Conservation (phyloP, 73 alveolate genomes). For the Paramecium pentaurelia region DNA sequence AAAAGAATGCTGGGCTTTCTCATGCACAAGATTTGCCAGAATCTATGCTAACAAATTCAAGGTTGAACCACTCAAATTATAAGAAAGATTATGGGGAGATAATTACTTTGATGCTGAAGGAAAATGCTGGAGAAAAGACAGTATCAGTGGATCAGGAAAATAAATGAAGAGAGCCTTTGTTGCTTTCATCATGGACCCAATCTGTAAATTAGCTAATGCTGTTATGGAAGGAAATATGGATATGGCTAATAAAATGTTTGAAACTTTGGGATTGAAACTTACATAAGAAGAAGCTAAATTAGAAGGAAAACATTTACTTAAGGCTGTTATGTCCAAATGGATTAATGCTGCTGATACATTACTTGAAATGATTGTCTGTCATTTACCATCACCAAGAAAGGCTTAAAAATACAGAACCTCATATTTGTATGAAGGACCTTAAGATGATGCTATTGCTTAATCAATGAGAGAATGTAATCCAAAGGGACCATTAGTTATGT, state of each 20-base stretch:
- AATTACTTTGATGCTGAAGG: slow-evolving; percentile 95
- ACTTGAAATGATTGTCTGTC: slow-evolving; percentile 96
- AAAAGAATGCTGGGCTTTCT: slow-evolving; percentile 97
- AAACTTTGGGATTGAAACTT: slow-evolving; percentile 90
- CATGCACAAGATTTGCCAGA: slow-evolving; percentile 94
- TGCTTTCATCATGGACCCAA: slow-evolving; percentile 94
- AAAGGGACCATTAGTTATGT: slow-evolving; percentile 97
- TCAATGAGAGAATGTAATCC: slow-evolving; percentile 97
- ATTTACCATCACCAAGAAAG: slow-evolving; percentile 97
- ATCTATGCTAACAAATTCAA: slow-evolving; percentile 89
- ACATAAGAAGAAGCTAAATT: slow-evolving; percentile 91
- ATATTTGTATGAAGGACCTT: slow-evolving; percentile 98
- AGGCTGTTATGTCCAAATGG: slow-evolving; percentile 94
- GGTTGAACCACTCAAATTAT: slow-evolving; percentile 89
- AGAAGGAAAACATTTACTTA: slow-evolving; percentile 66
- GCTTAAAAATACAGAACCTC: slow-evolving; percentile 98
- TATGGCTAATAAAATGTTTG: slow-evolving; percentile 81
- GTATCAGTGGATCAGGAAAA: slow-evolving; percentile 77
- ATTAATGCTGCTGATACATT: slow-evolving; percentile 98
- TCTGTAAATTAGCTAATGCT: slow-evolving; percentile 84
- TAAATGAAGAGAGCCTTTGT: slow-evolving; percentile 93
- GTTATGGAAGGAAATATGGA: slow-evolving; percentile 89
- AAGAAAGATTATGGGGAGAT: slow-evolving; percentile 98
- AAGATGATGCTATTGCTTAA: slow-evolving; percentile 95
- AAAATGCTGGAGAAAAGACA: slow-evolving; percentile 93